Conservation (phyloP, 306 rosid species). For the Boehmeria nivea region DNA sequence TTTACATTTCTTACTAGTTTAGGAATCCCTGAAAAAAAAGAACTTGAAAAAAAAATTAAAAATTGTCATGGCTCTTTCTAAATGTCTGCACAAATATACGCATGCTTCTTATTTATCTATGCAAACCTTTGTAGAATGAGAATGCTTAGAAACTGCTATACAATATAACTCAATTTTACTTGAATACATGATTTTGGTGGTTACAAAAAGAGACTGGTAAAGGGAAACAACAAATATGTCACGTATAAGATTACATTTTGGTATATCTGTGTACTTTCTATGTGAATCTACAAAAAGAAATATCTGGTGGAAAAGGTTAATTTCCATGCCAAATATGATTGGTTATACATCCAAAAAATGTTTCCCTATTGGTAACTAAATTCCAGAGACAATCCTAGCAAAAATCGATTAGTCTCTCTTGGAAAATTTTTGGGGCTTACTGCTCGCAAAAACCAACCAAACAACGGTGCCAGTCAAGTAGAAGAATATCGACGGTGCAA, state of each 20-base stretch:
- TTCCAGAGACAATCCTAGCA: constrained; percentile 16
- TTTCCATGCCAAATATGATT: constrained; percentile 16
- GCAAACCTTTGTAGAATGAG: not conserved
- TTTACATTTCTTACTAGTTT: too few species aligned
- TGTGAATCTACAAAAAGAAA: constrained; percentile 17
- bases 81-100: not conserved
- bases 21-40: too few species aligned
- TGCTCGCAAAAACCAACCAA: constrained; percentile 92
- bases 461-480: constrained; percentile 74
- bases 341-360: constrained; percentile 9
- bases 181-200: constrained; percentile 22
- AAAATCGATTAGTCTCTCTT: constrained; percentile 39
- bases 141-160: constrained; percentile 13
- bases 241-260: not conserved
- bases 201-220: not conserved
- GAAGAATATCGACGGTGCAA: constrained; percentile 91
- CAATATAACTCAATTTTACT: constrained; percentile 11
- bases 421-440: constrained; percentile 79
- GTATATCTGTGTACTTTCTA: constrained; percentile 15
- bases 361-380: constrained; percentile 27
- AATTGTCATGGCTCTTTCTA: not conserved
- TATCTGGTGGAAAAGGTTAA: constrained; percentile 14
- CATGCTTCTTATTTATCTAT: too few species aligned
- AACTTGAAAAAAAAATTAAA: constrained; percentile 10
- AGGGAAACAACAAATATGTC: too few species aligned